Base-by-base conservation (phyloP, 2,329 filamentous ascomycete species). In the Zopfia rhizophila region DNA sequence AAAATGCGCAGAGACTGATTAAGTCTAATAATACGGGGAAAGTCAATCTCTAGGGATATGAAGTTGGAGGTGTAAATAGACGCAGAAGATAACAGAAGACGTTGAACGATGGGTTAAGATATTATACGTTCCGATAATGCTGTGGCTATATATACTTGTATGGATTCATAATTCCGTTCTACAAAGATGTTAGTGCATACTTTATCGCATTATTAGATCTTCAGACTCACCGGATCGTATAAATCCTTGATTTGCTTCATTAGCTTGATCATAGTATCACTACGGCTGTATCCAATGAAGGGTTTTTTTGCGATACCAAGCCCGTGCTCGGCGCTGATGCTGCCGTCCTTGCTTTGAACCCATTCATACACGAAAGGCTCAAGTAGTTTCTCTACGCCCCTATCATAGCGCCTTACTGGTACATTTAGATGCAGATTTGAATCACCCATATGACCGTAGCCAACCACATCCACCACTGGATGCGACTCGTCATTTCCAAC, bases 121-220 rank as follows among this genome's bases (percentile, higher is more conserved):
- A 14, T 30, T 38, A 18, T n/a, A 27, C n/a, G 38, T 31, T 32
- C 29, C 21, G 13, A 42, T 27, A n/a, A n/a, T 10, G 24, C 10
- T 10, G 10, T 27, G 10, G 24, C 24, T 70, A 79, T 60, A 97
- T 88, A 72, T 97, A 97, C 76, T 97, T 97, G 80, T 97, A 97
- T 1, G 93, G 93, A 75, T 97, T 97, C 91, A 97, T 95, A 74
- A 97, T 97, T 35, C 91, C 92, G 60, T 96, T 96, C 91, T 96
- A 22, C 6, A 21, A n/a, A 6, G 0, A 12, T 14, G 49, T 70
- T 50, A 60, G 63, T 38, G 5, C 13, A 7, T 14, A 27, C 13
- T 39, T 12, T 38, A n/a, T n/a, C n/a, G 37, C 16, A 36, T 16
- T 12, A 28, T 18, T 7, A 23, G 12, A 14, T 12, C 18, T 16